Conservation (phyloP, 805 yeast species). For the Tetrapisispora iriomotensis region DNA sequence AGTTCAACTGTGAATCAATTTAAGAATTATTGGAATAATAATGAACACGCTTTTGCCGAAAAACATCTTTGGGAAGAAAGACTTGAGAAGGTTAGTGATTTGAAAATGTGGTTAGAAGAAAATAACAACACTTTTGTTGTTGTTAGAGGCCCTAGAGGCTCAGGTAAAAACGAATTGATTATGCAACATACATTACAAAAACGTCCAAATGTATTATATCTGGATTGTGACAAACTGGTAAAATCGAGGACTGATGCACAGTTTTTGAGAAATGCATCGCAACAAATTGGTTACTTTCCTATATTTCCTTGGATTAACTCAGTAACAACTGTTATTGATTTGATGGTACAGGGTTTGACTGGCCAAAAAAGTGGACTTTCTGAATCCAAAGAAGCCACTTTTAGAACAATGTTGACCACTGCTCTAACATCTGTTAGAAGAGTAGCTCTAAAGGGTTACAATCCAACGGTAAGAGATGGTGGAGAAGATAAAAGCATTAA, state of each 20-base stretch:
- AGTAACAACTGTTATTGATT: slow-evolving; percentile 66
- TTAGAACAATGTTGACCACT: slow-evolving; percentile 67
- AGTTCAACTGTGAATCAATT: slow-evolving; percentile 31
- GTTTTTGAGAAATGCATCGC: slow-evolving; percentile 58
- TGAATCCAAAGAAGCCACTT: slow-evolving; percentile 72
- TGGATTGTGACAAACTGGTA: slow-evolving; percentile 71
- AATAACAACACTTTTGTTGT: slow-evolving; percentile 85
- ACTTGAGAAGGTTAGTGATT: slow-evolving; percentile 51
- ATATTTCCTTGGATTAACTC: slow-evolving; percentile 87
- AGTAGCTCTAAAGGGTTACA: slow-evolving; percentile 43
- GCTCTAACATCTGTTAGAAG: slow-evolving; percentile 65
- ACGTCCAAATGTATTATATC: slow-evolving; percentile 50
- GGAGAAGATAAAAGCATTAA: slow-evolving; percentile 34
- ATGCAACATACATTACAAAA: slow-evolving; percentile 52
- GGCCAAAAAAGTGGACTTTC: slow-evolving; percentile 90
- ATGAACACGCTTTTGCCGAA: slow-evolving; percentile 21
- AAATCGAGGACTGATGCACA: slow-evolving; percentile 67
- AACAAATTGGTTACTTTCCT: slow-evolving; percentile 83
- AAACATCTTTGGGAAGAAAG: slow-evolving; percentile 60
- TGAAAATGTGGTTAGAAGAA: slow-evolving; percentile 74
- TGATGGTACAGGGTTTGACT: slow-evolving; percentile 79
- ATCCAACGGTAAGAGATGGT: slow-evolving; percentile 25
- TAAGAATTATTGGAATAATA: slow-evolving; percentile 28
- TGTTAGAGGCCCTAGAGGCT: slow-evolving; percentile 86
- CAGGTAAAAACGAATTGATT: slow-evolving; percentile 82